Base-by-base conservation (phyloP, 805 yeast species). In the Maudiozyma saulgeensis region DNA sequence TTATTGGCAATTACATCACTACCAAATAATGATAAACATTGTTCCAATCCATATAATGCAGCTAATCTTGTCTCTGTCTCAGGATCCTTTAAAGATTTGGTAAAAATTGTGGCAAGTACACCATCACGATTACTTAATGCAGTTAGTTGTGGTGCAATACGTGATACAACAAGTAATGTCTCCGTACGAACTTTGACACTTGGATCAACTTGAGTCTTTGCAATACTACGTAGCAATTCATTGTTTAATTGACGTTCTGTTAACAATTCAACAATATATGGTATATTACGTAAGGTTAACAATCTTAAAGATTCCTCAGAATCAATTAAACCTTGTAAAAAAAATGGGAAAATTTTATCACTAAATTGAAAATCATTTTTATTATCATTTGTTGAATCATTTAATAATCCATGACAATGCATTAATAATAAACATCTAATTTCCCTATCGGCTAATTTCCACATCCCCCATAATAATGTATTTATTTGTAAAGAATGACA, bases 71-170 rank as follows among this genome's bases (percentile, higher is more conserved):
- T 80, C 7, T 85, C 88, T 2, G 81, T 74, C 59, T 80, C 81
- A 0, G 90, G 76, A 64, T 91, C 99, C 57, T 81, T 82, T 43
- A 91, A 72, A 0, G 95, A 84, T 58, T 89, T 83, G 2, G 87
- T 78, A 57, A 86, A 84, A 0, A 97, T 98, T 1, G 96, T 88
- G 2, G 88, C 81, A 44, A 93, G 69, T 2, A 93, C 96, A 21
- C 80, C 81, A 9, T 87, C 74, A 50, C 90, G 74, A 35, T 58
- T 64, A 16, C 57, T 53, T 8, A 60, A 50, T 2, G 56, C 50
- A 1, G 71, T 68, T 3, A 67, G 53, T 23, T 59, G 49, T n/a
- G 55, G 52, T 1, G 65, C 54, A 2, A 64, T 56, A 26, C 51
- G 53, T 1, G 62, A 55, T 6, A 62, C 55, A 2, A 61, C 54